phyloP scores from a whole-genome alignment of 441 rosid genomes.

The Aquilaria agallochum region DNA sequence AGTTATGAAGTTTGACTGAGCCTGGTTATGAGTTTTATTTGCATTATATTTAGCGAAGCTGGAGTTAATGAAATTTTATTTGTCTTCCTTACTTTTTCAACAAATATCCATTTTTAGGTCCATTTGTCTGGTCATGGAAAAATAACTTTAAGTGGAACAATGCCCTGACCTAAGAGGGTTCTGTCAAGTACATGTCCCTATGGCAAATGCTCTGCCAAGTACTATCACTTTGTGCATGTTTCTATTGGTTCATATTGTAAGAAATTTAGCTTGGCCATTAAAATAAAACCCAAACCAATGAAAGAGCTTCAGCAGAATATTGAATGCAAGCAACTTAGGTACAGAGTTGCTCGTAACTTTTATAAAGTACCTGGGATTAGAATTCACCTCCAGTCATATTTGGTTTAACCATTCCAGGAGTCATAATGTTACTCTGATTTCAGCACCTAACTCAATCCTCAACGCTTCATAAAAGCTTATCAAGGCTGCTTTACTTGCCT shows the following conservation, averaged over 20 bases:
- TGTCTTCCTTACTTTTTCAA: not conserved
- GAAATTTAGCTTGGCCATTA: not conserved
- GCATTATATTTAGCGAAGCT: too few species aligned
- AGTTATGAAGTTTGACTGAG: too few species aligned
- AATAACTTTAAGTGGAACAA: not conserved
- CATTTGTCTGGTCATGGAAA: not conserved
- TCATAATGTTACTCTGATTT: slow-evolving; percentile 40
- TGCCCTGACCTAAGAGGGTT: not conserved
- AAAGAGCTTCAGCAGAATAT: not conserved
- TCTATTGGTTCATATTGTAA: not conserved
- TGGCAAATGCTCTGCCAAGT: not conserved
- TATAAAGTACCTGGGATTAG: slow-evolving; percentile 7
- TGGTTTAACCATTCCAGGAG: slow-evolving; percentile 36
- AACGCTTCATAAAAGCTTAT: slow-evolving; percentile 42
- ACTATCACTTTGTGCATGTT: not conserved
- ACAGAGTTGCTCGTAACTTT: not conserved
- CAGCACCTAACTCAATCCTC: slow-evolving; percentile 36
- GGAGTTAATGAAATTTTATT: not conserved
- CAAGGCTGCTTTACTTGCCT: slow-evolving; percentile 62
- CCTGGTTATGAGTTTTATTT: too few species aligned
- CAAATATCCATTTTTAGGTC: not conserved
- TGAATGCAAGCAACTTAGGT: not conserved
- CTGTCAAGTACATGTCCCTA: not conserved
- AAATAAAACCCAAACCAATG: not conserved
- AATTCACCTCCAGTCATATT: slow-evolving; percentile 26